phyloP scores from a whole-genome alignment of 352 stramenopile genomes.

The Globisporangium nunn region DNA sequence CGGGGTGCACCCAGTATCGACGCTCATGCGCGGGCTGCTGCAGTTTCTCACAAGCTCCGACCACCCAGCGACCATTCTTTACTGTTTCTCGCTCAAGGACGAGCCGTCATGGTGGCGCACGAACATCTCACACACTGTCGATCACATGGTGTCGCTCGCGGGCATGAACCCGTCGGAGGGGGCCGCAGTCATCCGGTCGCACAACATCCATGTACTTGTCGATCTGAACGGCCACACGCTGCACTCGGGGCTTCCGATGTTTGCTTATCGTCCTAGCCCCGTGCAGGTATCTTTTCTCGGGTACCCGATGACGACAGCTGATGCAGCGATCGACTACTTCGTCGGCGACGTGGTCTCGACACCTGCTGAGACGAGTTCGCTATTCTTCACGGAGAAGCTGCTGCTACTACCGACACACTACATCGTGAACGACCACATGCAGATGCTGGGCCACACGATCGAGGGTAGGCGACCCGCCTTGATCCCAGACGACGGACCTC shows the following conservation, averaged over 20 bases:
- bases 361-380: slow-evolving; percentile 25
- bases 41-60: slow-evolving; percentile 27
- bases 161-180: slow-evolving; percentile 45
- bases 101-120: slow-evolving; percentile 67
- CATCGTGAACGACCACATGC: slow-evolving; percentile 81
- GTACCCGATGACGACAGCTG: slow-evolving; percentile 69
- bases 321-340: slow-evolving; percentile 56
- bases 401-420: slow-evolving; percentile 67
- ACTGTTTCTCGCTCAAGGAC: slow-evolving; percentile 62
- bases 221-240: slow-evolving; percentile 85
- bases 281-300: slow-evolving; percentile 72
- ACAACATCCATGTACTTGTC: slow-evolving; percentile 67
- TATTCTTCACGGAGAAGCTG: slow-evolving; percentile 66
- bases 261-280: slow-evolving; percentile 49
- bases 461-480: slow-evolving; percentile 18
- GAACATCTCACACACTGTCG: slow-evolving; percentile 67
- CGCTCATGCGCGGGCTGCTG: slow-evolving; percentile 59
- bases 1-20: slow-evolving; percentile 69
- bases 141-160: slow-evolving; percentile 59
- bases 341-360: slow-evolving; percentile 52
- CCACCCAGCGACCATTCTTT: slow-evolving; percentile 34
- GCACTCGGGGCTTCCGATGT: slow-evolving; percentile 58
- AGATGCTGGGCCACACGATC: slow-evolving; percentile 58
- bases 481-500: slow-evolving; percentile 6
- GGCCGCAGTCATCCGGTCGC: slow-evolving; percentile 38